Evolutionary conservation across 805 yeast genomes (phyloP), one percentile per base, ranked within the genome.

Genomic region (Ogataea glucozyma): DNA sequence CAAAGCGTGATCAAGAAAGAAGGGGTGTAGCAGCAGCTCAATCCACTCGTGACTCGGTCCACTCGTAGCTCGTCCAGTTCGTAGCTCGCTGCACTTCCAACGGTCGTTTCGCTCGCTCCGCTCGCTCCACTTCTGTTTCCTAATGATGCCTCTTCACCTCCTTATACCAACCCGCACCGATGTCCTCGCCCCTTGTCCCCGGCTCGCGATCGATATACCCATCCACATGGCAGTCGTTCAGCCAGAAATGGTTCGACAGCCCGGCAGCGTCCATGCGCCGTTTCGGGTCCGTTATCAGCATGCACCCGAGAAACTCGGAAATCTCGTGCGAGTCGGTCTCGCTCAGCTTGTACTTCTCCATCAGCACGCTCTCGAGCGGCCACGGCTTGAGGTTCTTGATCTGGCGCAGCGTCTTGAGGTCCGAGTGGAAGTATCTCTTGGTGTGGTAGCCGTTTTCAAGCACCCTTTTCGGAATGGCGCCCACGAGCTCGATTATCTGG

Each of bases 261-360:
- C 97, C 97, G 14, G 98, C 99, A 1, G 98, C 98, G 67, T 93
- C 99, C 11, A 91, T 91, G 51, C 99, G 73, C 41, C 67, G 63
- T 46, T 77, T 82, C 1, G 99, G 98, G 60, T 84, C 87, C 16
- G 88, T 64, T 16, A 73, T 62, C 34, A 93, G 71, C 96, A 93
- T 88, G 7, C 97, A 97, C 34, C 76, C 61, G 48, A 93, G 66
- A 57, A 93, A 89, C 53, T 81, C 88, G 7, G 90, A 66, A 32
- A 93, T 75, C 43, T 80, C 84, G 31, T 74, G 70, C 3, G 97
- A 88, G 42, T 86, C 93, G 10, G 69, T 68, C 18, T 74, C 76
- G 22, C 78, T 63, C 59, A 85, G 81, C 51, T 83, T 85, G 65
- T 93, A 93, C 66, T 93, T 93, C 56, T 93, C 97, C 38, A 73